phyloP scores from a whole-genome alignment of 192 early-diverging fungal genomes.

The Cetraspora pellucida region DNA sequence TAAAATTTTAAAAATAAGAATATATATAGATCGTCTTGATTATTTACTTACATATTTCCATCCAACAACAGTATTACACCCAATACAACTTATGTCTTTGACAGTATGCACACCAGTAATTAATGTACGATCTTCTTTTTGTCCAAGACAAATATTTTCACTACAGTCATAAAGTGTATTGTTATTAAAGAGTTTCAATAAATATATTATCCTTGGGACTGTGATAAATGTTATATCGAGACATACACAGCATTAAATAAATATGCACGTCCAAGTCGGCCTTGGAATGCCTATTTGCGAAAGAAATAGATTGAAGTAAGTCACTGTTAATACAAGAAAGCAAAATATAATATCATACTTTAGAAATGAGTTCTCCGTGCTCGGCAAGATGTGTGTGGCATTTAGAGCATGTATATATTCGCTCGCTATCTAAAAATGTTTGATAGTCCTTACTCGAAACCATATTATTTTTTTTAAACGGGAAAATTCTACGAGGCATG shows the following conservation, averaged over 20 bases:
- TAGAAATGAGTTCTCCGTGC: conserved; percentile 62
- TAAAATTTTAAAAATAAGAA: not conserved
- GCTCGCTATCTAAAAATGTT: conserved; percentile 19
- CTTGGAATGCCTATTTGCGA: conserved; percentile 48
- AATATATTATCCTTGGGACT: too few relatives aligned
- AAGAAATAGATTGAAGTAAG: not conserved
- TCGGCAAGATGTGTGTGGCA: conserved; percentile 59
- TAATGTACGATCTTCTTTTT: conserved; percentile 57
- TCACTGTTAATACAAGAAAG: not conserved
- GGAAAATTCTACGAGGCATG: too few relatives aligned
- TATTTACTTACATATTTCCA: conserved; percentile 59
- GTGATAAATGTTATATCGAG: not conserved
- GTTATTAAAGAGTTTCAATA: conserved; percentile 6
- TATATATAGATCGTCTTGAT: not conserved
- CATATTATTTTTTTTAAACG: too few relatives aligned
- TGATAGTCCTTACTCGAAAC: not conserved
- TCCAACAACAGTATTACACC: conserved; percentile 54
- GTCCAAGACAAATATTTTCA: conserved; percentile 53
- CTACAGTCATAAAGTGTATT: not conserved
- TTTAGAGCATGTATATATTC: conserved; percentile 55
- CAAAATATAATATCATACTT: conserved; percentile 35
- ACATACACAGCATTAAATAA: conserved; percentile 51
- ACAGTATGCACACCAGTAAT: conserved; percentile 64
- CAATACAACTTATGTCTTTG: conserved; percentile 55
- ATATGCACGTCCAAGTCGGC: conserved; percentile 58